Evolutionary conservation across 257 asterid species (phyloP), one percentile per base, ranked within the genome.

Genomic region (Nicotiana attenuata): DNA sequence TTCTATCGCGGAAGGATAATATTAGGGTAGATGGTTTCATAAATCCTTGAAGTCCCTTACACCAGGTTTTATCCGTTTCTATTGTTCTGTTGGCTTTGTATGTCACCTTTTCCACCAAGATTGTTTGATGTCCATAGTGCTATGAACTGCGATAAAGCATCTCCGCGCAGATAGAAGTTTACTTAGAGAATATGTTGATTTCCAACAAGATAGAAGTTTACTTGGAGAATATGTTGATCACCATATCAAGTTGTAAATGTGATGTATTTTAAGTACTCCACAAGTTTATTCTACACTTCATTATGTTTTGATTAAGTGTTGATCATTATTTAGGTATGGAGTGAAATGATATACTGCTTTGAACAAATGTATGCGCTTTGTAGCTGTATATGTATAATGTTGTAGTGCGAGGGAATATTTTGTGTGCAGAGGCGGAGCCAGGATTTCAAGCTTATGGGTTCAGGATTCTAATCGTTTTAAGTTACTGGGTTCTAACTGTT

Each of bases 1-100:
- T 92, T 68, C 69, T 92, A 50, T 88, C 94, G 15, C 84, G 90
- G 55, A 83, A 76, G 55, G 80, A 87, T 66, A 90, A 90, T 60
- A 65, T 2, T 2, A 86, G 78, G 83, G 90, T 90, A 2, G 92
- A 89, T 33, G 63, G 6, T 16, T 78, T 88, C 66, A 65, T 88
- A 65, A 81, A 85, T 0, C 38, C 85, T 61, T 86, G 78, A 80
- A 41, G 22, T 24, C 41, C 22, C 16, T 45, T 45, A 45, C 8
- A 2, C 19, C 47, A 45, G 78, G 35, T 20, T 71, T 45, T 71
- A 13, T 71, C 59, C 11, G 3, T 28, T 45, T 71, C 35, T 69
- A 22, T 24, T 73, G 22, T 73, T 14, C 24, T 73, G 16, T 73
- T 22, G 26, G 13, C 59, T 45, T 17, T 22, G 3, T 71, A 22